Conservation (phyloP, 345 rosid species). For the Diplotaxis tenuifolia region DNA sequence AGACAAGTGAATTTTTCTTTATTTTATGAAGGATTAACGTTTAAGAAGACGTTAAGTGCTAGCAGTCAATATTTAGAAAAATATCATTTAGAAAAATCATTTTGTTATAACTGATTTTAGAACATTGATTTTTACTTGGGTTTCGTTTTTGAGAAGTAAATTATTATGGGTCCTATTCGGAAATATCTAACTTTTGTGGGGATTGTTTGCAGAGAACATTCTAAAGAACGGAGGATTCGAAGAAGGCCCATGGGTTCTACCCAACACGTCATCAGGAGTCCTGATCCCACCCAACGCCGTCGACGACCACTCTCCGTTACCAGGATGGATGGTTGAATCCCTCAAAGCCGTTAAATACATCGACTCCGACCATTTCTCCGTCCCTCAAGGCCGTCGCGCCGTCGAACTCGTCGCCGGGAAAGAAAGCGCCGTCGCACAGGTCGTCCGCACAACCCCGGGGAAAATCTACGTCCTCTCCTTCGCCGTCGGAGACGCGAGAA, state of each 20-base stretch:
- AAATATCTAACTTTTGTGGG: not conserved
- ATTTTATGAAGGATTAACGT: too few relatives aligned
- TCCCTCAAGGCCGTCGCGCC: not conserved
- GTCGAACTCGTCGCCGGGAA: not conserved
- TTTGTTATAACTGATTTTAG: too few relatives aligned
- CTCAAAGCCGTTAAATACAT: slow-evolving; percentile 3
- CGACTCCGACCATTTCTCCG: not conserved
- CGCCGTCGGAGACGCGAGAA: slow-evolving; percentile 68
- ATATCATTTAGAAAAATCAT: too few relatives aligned
- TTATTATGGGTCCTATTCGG: slow-evolving; percentile 8
- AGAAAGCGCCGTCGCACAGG: not conserved
- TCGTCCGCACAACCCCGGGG: slow-evolving; percentile 27
- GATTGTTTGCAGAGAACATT: slow-evolving; percentile 48
- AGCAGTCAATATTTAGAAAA: too few relatives aligned
- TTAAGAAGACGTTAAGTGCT: too few relatives aligned
- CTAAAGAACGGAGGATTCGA: slow-evolving; percentile 74
- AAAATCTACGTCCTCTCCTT: slow-evolving; percentile 61
- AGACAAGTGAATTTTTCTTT: too few relatives aligned
- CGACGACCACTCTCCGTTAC: slow-evolving; percentile 9
- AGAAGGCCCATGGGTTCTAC: slow-evolving; percentile 55
- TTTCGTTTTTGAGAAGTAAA: too few relatives aligned
- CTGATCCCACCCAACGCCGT: not conserved
- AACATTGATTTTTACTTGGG: too few relatives aligned
- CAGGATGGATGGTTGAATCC: not conserved
- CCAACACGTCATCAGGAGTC: not conserved